A percentile compares a stretch with the other conserved stretches of the same genome.
These are phyloP conservation scores for Amesomyces nigricolor DNA, from an alignment of 2,329 filamentous ascomycete genomes.

Conservation along the genomic window DNA sequence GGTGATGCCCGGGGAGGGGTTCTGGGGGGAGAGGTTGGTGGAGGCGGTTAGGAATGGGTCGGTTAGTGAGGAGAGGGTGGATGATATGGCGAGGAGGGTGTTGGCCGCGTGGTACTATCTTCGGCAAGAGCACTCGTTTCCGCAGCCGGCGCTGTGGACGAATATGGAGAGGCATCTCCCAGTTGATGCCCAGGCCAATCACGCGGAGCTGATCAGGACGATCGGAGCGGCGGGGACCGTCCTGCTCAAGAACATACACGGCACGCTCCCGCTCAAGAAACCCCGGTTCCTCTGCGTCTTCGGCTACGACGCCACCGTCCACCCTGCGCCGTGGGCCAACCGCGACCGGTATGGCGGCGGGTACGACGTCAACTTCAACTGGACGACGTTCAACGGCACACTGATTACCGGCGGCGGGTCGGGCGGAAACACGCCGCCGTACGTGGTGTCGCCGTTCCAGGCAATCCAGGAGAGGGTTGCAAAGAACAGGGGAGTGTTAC, in stretches of 20 bases:
- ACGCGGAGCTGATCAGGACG: conserved; percentile 31
- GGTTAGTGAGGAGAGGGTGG: conserved; percentile 61
- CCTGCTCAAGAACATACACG: conserved; percentile 36
- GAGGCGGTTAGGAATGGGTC: conserved; percentile 73
- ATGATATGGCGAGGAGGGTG: conserved; percentile 72
- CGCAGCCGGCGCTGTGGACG: conserved; percentile 21
- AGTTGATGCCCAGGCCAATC: conserved; percentile 25
- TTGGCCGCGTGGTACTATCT: conserved; percentile 41
- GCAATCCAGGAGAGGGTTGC: conserved; percentile 51
- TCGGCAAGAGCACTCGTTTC: conserved; percentile 24
- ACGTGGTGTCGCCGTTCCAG: conserved; percentile 45
- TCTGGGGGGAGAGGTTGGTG: conserved; percentile 63
- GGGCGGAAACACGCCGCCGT: conserved; percentile 45
- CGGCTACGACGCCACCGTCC: conserved; percentile 55
- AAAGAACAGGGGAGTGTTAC: conserved; percentile 51
- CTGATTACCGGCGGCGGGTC: conserved; percentile 49
- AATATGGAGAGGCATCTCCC: conserved; percentile 18
- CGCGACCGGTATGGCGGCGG: conserved; percentile 38
- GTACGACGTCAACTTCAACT: conserved; percentile 42
- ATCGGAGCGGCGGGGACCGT: conserved; percentile 34
- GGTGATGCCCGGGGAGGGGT: conserved; percentile 55
- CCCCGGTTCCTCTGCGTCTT: conserved; percentile 51
- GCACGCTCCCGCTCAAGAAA: conserved; percentile 45
- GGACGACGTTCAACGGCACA: conserved; percentile 46
- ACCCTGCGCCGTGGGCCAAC: conserved; percentile 42